Conservation (phyloP, 352 stramenopile species). For the Pythium oligandrum region DNA sequence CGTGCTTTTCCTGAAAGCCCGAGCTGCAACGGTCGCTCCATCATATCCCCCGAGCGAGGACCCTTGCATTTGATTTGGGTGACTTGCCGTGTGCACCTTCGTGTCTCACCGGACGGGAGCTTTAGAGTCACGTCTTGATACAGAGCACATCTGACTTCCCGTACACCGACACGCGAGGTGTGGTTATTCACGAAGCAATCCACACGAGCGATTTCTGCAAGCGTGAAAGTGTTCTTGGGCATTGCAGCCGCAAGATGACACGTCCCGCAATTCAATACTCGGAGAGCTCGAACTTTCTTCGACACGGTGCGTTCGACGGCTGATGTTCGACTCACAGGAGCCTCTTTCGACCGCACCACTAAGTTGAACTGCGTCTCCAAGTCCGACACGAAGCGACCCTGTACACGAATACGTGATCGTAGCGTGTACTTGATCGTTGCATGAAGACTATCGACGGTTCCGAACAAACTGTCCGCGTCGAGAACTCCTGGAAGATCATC, state of each 20-base stretch:
- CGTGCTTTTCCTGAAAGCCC: slow-evolving; percentile 45
- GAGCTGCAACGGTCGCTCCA: slow-evolving; percentile 58
- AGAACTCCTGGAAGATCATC: slow-evolving; percentile 47
- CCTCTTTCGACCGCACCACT: slow-evolving; percentile 32
- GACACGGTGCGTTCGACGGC: slow-evolving; percentile 57
- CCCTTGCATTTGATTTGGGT: slow-evolving; percentile 51
- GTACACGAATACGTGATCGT: slow-evolving; percentile 59
- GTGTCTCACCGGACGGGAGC: slow-evolving; percentile 26
- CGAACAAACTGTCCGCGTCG: slow-evolving; percentile 48
- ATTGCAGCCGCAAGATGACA: slow-evolving; percentile 63
- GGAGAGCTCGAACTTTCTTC: slow-evolving; percentile 52
- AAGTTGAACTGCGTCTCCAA: slow-evolving; percentile 54
- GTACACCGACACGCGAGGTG: slow-evolving; percentile 41
- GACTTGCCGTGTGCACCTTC: slow-evolving; percentile 37
- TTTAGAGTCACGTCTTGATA: slow-evolving; percentile 60
- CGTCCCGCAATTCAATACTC: slow-evolving; percentile 48
- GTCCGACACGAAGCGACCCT: slow-evolving; percentile 65
- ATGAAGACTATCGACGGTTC: slow-evolving; percentile 44
- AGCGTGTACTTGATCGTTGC: slow-evolving; percentile 77
- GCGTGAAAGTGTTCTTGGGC: slow-evolving; percentile 49
- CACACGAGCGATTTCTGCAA: slow-evolving; percentile 53
- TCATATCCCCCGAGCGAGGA: slow-evolving; percentile 38
- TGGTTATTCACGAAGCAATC: slow-evolving; percentile 77
- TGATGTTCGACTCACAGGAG: slow-evolving; percentile 20
- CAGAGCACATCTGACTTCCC: slow-evolving; percentile 44